Evolutionary conservation across 163 green algal species (phyloP), one percentile per base, ranked within the genome.

Genomic region (Scenedesmus sp.): DNA sequence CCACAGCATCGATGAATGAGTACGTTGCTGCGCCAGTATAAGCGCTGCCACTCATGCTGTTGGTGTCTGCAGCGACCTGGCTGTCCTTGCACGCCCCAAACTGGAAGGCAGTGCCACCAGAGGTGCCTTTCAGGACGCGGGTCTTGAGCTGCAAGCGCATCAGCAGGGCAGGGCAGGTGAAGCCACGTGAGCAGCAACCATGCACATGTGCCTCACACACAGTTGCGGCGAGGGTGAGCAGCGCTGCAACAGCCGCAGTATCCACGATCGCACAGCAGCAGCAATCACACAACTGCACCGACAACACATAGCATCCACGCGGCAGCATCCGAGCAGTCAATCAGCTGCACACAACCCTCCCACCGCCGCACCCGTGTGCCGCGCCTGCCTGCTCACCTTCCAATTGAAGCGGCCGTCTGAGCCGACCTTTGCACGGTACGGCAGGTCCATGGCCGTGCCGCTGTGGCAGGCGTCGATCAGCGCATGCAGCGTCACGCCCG

Each of bases 381-480:
- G 6, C 30, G 22, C 20, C 22, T 33, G 9, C 56, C 6, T 3
- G 9, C 22, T 7, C 76, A 91, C 70, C 92, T 94, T 96, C 91
- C 93, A 96, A 40, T 86, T 83, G 35, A 93, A 93, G 15, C 81
- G 61, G 22, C 94, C 89, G 3, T 44, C 37, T 15, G 22, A 46
- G 46, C 93, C 91, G 7, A 81, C 20, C 82, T 94, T 94, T 35
- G 90, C 92, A n/a, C 93, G 76, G 94, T 95, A 97, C 3, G 93
- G 83, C 91, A 98, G 91, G 87, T 98, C 97, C 91, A 99, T 91
- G 2, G 94, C 95, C 3, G 95, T 97, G 33, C 97, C 97, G 26
- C 88, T 96, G 95, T 99, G 97, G 94, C 97, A 99, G 18, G 97
- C 96, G 86, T 99, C 97, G 12, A 99, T 95, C 86, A 99, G 89